These are phyloP conservation scores for Recurvomyces mirabilis DNA, from an alignment of 495 filamentous ascomycete species.

Conservation along the genomic window DNA sequence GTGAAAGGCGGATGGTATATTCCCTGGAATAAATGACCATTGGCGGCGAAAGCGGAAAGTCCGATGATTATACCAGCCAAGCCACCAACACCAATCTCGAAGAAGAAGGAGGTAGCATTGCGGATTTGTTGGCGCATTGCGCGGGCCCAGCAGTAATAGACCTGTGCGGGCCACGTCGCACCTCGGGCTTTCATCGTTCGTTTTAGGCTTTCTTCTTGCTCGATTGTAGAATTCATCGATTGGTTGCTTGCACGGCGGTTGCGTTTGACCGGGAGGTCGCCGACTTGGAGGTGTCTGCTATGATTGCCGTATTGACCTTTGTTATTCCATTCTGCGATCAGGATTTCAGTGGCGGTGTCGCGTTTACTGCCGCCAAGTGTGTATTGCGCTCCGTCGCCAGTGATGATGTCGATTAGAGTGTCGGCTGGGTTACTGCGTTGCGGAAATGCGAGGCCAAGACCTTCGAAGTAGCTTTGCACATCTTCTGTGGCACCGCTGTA, in stretches of 20 bases:
- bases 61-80: slow-evolving; percentile 45
- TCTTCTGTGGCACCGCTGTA: slow-evolving; percentile 73
- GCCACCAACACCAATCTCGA: slow-evolving; percentile 41
- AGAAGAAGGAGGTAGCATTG: slow-evolving; percentile 35
- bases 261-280: slow-evolving; percentile 5
- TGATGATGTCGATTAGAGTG: slow-evolving; percentile 41
- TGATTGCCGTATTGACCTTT: slow-evolving; percentile 8
- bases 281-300: slow-evolving; percentile 6
- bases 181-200: slow-evolving; percentile 33
- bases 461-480: slow-evolving; percentile 36
- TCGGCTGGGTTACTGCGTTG: slow-evolving; percentile 36
- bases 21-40: slow-evolving; percentile 43
- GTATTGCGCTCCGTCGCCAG: slow-evolving; percentile 38
- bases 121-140: slow-evolving; percentile 46
- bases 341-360: slow-evolving; percentile 15
- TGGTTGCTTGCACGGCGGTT: slow-evolving; percentile 12
- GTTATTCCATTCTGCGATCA: slow-evolving; percentile 22
- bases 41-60: slow-evolving; percentile 35
- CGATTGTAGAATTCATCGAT: slow-evolving; percentile 16
- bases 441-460: slow-evolving; percentile 36
- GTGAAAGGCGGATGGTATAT: slow-evolving; percentile 40
- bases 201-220: slow-evolving; percentile 21
- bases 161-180: slow-evolving; percentile 37
- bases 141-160: slow-evolving; percentile 38
- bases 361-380: slow-evolving; percentile 35